Evolutionary conservation across 1,284 basidiomycete genomes (phyloP), one percentile per base, ranked within the genome.

Genomic region (Pascua guehoae): DNA sequence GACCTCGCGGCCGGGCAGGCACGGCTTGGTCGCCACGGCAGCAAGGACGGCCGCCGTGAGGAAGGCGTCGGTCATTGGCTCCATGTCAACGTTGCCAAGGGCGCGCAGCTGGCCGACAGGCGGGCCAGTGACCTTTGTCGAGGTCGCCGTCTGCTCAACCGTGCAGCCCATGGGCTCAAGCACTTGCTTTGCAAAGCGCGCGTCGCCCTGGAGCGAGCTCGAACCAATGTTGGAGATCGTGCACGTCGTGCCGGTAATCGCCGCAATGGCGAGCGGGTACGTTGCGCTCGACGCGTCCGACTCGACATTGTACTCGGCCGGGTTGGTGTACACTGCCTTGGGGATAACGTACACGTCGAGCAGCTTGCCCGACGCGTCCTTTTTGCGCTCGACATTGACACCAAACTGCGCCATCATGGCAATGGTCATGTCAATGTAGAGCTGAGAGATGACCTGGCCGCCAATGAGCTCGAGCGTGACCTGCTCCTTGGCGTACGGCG

Each of bases 31-130:
- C 0, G 91, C 91, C 18, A 95, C 89, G 54, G 95, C 94, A 50
- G 92, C 91, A 15, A 99, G 80, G 2, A 88, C 92, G 9, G 86
- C 88, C 1, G 95, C 95, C 1, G 94, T 98, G 75, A 98, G 83
- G 81, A 99, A 99, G 8, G 94, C 95, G 74, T 98, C 95, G 11
- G 96, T 98, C 95, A 99, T 98, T n/a, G 88, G 86, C 78, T 97
- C 93, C 96, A 98, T 98, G 73, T 98, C 93, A 24, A 98, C 86
- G 65, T 87, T 82, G 41, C 91, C 91, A 51, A 97, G 82, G 8
- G 90, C 89, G 60, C 86, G 85, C 47, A 98, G 82, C 66, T 85
- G 80, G 2, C 92, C 91, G 17, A 86, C 76, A 1, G 88, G 85
- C 2, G 95, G 94, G 0, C 95, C 96, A 0, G 83, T 87, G 44